Conservation (phyloP, 768 basidiomycete species). For the Macrolepiota fuliginosa region DNA sequence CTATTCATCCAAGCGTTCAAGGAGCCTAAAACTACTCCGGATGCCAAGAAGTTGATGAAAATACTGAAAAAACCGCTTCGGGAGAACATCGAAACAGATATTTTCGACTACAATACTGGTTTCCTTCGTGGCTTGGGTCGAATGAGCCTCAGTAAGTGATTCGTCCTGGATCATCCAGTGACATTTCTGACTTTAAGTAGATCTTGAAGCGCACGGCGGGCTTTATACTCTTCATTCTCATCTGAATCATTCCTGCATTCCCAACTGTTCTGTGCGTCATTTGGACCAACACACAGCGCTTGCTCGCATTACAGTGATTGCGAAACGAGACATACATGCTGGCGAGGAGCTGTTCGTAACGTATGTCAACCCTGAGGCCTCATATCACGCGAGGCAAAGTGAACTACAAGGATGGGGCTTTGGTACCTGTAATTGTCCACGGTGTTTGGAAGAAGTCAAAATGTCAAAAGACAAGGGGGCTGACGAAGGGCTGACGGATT, state of each 20-base stretch:
- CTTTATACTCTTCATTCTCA: slow-evolving; percentile 49
- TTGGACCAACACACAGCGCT: slow-evolving; percentile 67
- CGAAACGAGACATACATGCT: slow-evolving; percentile 55
- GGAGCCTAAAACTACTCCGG: slow-evolving; percentile 44
- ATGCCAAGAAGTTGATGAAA: slow-evolving; percentile 56
- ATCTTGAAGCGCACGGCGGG: slow-evolving; percentile 85
- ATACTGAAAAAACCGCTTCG: slow-evolving; percentile 51
- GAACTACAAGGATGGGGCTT: slow-evolving; percentile 75
- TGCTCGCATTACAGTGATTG: slow-evolving; percentile 73
- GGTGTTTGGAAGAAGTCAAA: slow-evolving; percentile 63
- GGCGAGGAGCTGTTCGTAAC: slow-evolving; percentile 79
- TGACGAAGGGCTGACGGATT: slow-evolving; percentile 36
- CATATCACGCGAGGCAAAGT: slow-evolving; percentile 44
- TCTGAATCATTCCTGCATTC: slow-evolving; percentile 48
- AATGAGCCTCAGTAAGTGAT: slow-evolving; percentile 72
- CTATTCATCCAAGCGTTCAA: slow-evolving; percentile 63
- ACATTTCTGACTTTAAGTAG: slow-evolving; percentile 27
- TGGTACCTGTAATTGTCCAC: slow-evolving; percentile 61
- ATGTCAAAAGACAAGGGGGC: slow-evolving; percentile 25
- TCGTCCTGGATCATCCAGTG: slow-evolving; percentile 5
- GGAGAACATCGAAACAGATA: slow-evolving; percentile 46
- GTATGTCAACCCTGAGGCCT: slow-evolving; percentile 71
- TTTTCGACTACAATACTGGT: slow-evolving; percentile 70
- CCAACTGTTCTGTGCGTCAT: slow-evolving; percentile 79
- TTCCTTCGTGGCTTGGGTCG: slow-evolving; percentile 73